Evolutionary conservation across 306 rosid species (phyloP).

Genomic region (Senna siamea): DNA sequence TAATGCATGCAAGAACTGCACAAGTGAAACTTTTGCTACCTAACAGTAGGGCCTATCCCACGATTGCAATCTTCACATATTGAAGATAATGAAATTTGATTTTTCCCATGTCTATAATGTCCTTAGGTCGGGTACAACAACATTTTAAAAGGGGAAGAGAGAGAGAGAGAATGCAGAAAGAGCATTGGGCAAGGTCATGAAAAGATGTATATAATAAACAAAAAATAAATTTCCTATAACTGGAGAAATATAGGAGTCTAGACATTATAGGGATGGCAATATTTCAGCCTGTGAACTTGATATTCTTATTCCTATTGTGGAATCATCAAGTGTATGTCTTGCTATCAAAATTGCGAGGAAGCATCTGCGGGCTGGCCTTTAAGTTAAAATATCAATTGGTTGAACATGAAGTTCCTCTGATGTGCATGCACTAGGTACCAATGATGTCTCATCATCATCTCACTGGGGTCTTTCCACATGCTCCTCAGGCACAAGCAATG

Average conservation of each 20-base stretch:
- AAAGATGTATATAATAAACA: background rate
- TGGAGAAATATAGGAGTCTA: constrained; percentile 5
- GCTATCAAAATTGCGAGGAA: constrained; percentile 60
- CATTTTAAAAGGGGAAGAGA: background rate
- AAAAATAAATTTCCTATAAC: background rate
- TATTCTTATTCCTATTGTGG: constrained; percentile 32
- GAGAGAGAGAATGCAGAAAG: background rate
- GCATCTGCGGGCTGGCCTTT: constrained; percentile 38
- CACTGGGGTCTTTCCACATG: constrained; percentile 17
- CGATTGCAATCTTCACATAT: background rate
- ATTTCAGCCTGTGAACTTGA: constrained; percentile 33
- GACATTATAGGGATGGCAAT: constrained; percentile 10
- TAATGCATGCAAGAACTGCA: no score
- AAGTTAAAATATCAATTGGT: constrained; percentile 28
- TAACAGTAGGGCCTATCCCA: no score
- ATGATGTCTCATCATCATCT: constrained; percentile 24
- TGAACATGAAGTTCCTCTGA: constrained; percentile 34
- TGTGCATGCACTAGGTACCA: constrained; percentile 13
- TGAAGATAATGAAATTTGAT: background rate
- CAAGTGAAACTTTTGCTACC: no score
- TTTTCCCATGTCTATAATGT: background rate
- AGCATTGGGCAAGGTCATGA: background rate
- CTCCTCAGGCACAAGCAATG: constrained; percentile 7
- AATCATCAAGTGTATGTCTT: constrained; percentile 35
- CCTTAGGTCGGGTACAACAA: background rate